Evolutionary conservation across 1,139 yeast genomes (phyloP), one percentile per base, ranked within the genome.

Genomic region (Pneumocystis oryctolagi): DNA sequence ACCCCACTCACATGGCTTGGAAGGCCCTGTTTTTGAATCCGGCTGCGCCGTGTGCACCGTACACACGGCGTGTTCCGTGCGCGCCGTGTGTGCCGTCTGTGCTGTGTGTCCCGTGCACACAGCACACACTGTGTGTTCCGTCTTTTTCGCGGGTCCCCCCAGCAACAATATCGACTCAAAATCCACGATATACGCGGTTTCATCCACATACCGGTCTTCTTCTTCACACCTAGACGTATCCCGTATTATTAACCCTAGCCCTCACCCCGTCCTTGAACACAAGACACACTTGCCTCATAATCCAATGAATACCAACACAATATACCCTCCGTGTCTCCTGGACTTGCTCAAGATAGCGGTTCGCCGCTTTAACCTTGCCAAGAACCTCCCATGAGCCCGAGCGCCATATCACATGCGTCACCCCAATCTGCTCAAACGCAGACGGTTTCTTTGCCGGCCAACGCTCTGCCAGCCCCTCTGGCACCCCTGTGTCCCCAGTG

Each of bases 401-500:
- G 3, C 55, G 55, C 55, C 55, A 47, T 25, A 47, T 9, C 5
- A 47, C 55, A 14, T 47, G 55, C 5, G 30, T 39, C 0, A 62
- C 40, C 3, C 59, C 40, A 58, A 61, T 42, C 8, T 58, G 40
- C 28, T 57, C 55, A 14, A 68, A 66, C 12, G 18, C n/a, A 28
- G 60, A 60, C 18, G 62, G 20, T 3, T 66, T 60, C 55, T 60
- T 59, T 20, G 63, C 62, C 61, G 59, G 59, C 25, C 61, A 25
- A 6, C 65, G 59, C 53, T 31, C 8, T 31, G 4, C 34, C 58
- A 56, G n/a, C 63, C 62, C 61, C 64, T 60, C 1, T 35, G 16
- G 16, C 16, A 35, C 34, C 12, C 16, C 12, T 35, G 16, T 35
- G 39, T 35, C 69, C 68, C 34, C 62, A 55, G 31, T 67, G 64